Evolutionary conservation across 2,329 filamentous ascomycete species (phyloP), one percentile per base, ranked within the genome.

Genomic region (Cercospora sesami): DNA sequence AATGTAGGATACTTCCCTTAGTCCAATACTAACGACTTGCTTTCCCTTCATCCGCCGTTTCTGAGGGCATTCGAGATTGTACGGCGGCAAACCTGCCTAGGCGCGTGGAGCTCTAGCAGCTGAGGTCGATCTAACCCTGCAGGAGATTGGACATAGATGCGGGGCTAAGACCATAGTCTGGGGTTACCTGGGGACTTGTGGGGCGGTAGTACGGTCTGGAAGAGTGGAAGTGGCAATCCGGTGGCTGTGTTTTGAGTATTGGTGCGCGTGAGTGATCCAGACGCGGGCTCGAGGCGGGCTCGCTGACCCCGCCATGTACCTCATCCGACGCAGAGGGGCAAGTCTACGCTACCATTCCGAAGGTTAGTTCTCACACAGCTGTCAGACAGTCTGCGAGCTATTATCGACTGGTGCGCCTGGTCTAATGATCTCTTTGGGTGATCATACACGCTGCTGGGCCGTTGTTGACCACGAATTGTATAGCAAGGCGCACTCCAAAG

Each of bases 21-120:
- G 45, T 8, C 31, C 55, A 28, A 31, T 51, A 31, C n/a, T 28
- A 26, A 26, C 21, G n/a, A 36, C 33, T 33, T 12, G 39, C 10
- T 48, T 42, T 63, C 65, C 65, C 60, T 63, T 67, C 59, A 59
- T 63, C 65, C 65, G 65, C 48, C 16, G 26, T 58, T 18, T 23
- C 45, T 36, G 28, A 31, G 59, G 21, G 53, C 48, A 30, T 18
- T 42, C 53, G 48, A 51, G 39, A 28, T 58, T 51, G 18, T 45
- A 36, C 21, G 18, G 42, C 65, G 65, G 58, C 51, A 63, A 28
- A 67, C 60, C 65, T 67, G 53, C 65, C 65, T 51, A 31, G 31
- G 60, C 28, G 57, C 28, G 57, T 28, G 53, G 39, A 64, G 31
- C 48, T 48, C 23, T 53, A 55, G 48, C 55, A 31, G 48, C 48